These are phyloP conservation scores for Sambucus nigra DNA, from an alignment of 129 eudicot genomes.

Conservation along the genomic window DNA sequence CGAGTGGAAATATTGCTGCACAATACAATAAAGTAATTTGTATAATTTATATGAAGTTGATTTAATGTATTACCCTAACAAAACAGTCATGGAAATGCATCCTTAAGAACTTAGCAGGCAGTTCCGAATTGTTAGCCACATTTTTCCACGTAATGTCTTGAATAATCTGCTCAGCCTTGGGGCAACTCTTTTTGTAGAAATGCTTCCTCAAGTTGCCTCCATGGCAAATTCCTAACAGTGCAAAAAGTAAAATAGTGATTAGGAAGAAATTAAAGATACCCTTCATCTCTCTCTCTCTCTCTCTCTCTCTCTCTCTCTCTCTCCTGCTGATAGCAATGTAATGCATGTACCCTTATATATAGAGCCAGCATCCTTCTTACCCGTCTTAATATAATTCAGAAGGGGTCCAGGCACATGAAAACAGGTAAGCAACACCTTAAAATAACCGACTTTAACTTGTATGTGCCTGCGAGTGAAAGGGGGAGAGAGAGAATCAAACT, in stretches of 20 bases:
- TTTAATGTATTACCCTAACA: slow-evolving; percentile 23
- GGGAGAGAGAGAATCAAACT: no score
- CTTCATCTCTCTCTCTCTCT: slow-evolving; percentile 3
- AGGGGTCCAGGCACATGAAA: background rate
- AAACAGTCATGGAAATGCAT: slow-evolving; percentile 39
- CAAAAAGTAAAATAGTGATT: background rate
- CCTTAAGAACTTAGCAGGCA: slow-evolving; percentile 32
- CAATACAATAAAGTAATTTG: no score
- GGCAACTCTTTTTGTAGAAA: slow-evolving; percentile 24
- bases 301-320: background rate
- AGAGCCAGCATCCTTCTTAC: background rate
- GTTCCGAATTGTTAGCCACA: slow-evolving; percentile 13
- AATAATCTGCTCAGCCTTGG: slow-evolving; percentile 22
- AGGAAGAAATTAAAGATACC: background rate
- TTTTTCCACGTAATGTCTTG: slow-evolving; percentile 5
- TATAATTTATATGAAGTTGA: no score
- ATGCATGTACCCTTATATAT: no score
- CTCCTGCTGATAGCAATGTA: background rate
- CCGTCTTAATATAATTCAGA: no score
- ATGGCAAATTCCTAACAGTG: background rate
- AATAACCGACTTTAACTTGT: background rate
- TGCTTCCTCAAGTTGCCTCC: slow-evolving; percentile 13
- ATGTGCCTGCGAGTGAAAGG: no score
- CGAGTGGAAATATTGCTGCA: no score
- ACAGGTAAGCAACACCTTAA: background rate